Percentiles rank a stretch among this genome's conserved stretches.
These are phyloP conservation scores for Chlorella sp. DNA, from an alignment of 139 green algal genomes.

Conservation along the genomic window DNA sequence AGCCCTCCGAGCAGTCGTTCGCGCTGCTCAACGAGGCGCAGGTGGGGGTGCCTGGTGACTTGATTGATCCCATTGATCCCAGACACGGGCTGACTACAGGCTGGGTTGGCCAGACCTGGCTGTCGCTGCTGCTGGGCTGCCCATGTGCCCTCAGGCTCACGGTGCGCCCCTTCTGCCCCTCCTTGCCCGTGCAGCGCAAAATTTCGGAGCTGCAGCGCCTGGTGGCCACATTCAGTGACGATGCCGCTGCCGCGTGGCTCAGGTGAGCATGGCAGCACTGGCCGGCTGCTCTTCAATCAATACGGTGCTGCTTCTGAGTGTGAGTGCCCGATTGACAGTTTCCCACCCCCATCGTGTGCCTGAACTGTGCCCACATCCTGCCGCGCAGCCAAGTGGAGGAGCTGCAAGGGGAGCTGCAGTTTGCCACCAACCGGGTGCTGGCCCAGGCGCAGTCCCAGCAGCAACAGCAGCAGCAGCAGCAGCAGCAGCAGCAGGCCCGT, in stretches of 20 bases:
- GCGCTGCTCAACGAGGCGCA: slow-evolving; percentile 28
- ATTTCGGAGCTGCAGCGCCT: no score
- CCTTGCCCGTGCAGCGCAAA: no score
- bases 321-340: no score
- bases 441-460: not conserved
- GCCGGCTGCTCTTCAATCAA: no score
- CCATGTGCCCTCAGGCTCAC: no score
- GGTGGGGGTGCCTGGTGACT: no score
- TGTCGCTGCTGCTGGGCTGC: no score
- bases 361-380: not conserved
- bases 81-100: no score
- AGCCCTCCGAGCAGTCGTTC: slow-evolving; percentile 1
- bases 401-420: slow-evolving; percentile 40
- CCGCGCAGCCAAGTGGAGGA: slow-evolving; percentile 35
- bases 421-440: slow-evolving; percentile 12
- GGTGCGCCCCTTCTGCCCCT: no score
- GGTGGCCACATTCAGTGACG: no score
- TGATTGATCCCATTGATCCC: no score
- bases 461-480: not conserved
- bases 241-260: slow-evolving; percentile 9
- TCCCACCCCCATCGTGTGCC: not conserved
- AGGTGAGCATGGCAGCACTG: not conserved
- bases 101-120: no score
- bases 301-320: not conserved
- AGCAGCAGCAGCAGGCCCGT: not conserved